Evolutionary conservation across 1,139 yeast species (phyloP).

Genomic region (Candida sanyaensis): DNA sequence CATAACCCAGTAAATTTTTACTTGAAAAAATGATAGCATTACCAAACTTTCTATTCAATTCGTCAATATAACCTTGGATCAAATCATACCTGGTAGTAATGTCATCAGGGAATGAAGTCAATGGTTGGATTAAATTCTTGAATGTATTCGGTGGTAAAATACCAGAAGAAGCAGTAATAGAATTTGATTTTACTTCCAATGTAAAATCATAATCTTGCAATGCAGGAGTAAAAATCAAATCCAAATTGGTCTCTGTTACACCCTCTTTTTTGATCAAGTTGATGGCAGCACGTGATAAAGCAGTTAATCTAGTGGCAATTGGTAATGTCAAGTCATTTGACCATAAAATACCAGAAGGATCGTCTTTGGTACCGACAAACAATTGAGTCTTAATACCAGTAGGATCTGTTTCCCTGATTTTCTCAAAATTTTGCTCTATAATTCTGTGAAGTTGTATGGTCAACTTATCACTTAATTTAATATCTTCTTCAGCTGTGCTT

Average conservation of each 20-base stretch:
- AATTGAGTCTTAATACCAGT: conserved; percentile 76
- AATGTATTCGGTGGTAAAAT: conserved; percentile 54
- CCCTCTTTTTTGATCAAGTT: conserved; percentile 50
- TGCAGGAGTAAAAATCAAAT: conserved; percentile 74
- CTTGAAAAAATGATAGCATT: conserved; percentile 63
- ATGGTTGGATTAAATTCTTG: conserved; percentile 59
- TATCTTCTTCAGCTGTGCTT: conserved; percentile 35
- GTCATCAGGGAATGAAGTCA: conserved; percentile 47
- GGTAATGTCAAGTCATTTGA: conserved; percentile 71
- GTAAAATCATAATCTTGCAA: conserved; percentile 82
- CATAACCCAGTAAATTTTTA: conserved; percentile 52
- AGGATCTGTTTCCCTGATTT: conserved; percentile 76
- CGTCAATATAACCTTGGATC: conserved; percentile 52
- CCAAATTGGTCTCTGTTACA: conserved; percentile 47
- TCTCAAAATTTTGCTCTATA: conserved; percentile 63
- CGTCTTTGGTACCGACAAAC: conserved; percentile 80
- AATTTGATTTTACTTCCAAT: conserved; percentile 53
- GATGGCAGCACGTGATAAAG: conserved; percentile 77
- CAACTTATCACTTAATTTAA: conserved; percentile 59
- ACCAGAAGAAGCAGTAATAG: conserved; percentile 53
- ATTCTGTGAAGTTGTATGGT: conserved; percentile 62
- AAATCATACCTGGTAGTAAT: conserved; percentile 54
- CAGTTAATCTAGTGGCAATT: conserved; percentile 84
- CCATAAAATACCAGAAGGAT: conserved; percentile 84
- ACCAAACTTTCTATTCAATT: conserved; percentile 56